Evolutionary conservation across 495 filamentous ascomycete genomes (phyloP), one percentile per base, ranked within the genome.

Genomic region (Parmelia sp.): DNA sequence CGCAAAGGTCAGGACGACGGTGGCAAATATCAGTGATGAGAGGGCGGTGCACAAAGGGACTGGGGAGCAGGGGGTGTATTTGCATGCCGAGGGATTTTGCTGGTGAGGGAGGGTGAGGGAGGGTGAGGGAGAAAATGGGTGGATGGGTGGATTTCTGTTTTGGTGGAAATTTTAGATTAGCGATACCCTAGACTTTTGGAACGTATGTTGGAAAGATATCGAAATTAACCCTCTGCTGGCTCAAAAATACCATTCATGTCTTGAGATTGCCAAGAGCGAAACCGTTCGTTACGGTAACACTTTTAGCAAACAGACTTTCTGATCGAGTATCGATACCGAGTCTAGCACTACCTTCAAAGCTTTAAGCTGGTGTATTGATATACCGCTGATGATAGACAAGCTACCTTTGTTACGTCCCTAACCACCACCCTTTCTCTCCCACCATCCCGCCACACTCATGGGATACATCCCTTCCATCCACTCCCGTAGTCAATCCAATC

Each of bases 11-110:
- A 78, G 90, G 49, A 85, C 82, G 35, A 84, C 78, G 51, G 88
- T 90, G 1, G 89, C 86, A 0, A 80, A 74, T 19, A 68, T 96
- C 42, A 90, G 89, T 65, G 88, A 96, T 74, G 92, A 96, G 74
- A 77, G 92, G 58, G 92, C 90, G 0, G 89, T 96, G 49, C 90
- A 95, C 68, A 96, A 96, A 71, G 92, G 92, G 14, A 94, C 88
- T 0, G 91, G 92, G 14, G 92, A 91, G 14, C 90, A 94, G 72
- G 91, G 92, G 0, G 77, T 88, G 10, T 84, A 79, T 67, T 66
- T 84, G 37, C 78, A 83, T 72, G 72, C 75, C 19, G 78, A 81
- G 64, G 65, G 65, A 7, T 67, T 67, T 35, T 29, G 40, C 11
- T 67, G 61, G 61, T 63, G 8, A 27, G 9, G 47, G 15, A n/a